Evolutionary conservation across 768 basidiomycete species (phyloP).

Genomic region (Exidia glandulosa): DNA sequence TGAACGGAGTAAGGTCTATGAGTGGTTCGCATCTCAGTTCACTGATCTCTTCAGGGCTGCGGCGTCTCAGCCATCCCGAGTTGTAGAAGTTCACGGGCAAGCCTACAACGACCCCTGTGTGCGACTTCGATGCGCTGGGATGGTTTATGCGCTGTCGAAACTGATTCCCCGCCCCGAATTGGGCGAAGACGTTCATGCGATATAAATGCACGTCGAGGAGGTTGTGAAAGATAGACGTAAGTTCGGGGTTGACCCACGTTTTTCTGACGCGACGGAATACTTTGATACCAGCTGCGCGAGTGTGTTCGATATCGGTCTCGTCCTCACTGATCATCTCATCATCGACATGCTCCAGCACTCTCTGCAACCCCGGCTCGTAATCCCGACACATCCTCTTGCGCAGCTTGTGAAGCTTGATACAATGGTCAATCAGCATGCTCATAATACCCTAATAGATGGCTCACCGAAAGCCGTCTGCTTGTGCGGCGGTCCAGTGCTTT

Average conservation of each 20-base stretch:
- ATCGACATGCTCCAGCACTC: not conserved
- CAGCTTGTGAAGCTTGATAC: not conserved
- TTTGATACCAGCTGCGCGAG: not conserved
- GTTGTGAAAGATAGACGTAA: not conserved
- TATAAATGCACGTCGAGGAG: not conserved
- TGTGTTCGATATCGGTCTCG: not conserved
- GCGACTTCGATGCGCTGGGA: not conserved
- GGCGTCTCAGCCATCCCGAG: not conserved
- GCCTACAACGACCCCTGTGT: not conserved
- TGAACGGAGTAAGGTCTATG: no score
- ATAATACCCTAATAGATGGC: not conserved
- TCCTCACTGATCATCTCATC: not conserved
- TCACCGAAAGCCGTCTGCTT: not conserved
- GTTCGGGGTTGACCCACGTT: not conserved
- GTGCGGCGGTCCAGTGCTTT: not conserved
- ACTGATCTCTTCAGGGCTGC: not conserved
- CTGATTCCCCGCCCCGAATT: not conserved
- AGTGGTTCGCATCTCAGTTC: no score
- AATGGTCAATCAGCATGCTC: not conserved
- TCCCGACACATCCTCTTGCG: not conserved
- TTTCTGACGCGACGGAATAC: not conserved
- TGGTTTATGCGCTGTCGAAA: not conserved
- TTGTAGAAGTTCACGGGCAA: not conserved
- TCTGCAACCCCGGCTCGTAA: not conserved
- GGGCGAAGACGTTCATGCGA: not conserved